Base-by-base conservation (phyloP, 2,329 filamentous ascomycete species). In the Exophiala xenobiotica region DNA sequence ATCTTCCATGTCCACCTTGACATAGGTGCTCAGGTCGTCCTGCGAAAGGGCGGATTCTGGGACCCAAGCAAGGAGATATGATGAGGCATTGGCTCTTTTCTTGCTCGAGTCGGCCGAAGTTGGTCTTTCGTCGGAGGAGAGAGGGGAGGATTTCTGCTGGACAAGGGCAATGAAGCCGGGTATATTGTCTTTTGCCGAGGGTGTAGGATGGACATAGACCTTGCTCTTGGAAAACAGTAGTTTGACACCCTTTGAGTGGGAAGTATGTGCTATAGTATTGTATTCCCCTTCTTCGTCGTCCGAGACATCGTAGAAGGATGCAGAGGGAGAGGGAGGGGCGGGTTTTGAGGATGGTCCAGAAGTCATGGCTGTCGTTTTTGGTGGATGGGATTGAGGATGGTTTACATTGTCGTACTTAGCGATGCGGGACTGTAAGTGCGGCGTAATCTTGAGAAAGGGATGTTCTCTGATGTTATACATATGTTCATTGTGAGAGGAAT, bases 141-240 rank as follows among this genome's bases (percentile, higher is more conserved):
- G 63, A 57, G 49, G 64, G 1, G 48, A 23, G 61, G 42, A 59
- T 68, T 95, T 96, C 67, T 99, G 92, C 69, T 99, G 90, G 11
- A 99, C 78, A 2, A 99, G 79, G 14, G 93, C 92, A 61, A 99
- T 85, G 68, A 93, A 99, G 39, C 93, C 93, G 3, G 90, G 77
- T 49, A 99, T 95, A 61, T 99, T 99, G 74, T 99, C 93, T 74
- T 91, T 96, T 50, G 91, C 81, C 0, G 90, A 95, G 1, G 92
- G 87, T 1, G 90, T 90, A 1, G 93, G 93, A 69, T 99, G 93
- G 37, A 99, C 86, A 67, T 97, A 99, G 68, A 99, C 93, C 79
- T 97, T 99, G 85, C 90, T 96, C 75, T 99, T 99, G 16, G 90
- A 92, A 65, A 87, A 96, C 11, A 99, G 77, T 24, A 99, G 77